Evolutionary conservation across 768 basidiomycete genomes (phyloP).

Genomic region (Amanita thiersii): DNA sequence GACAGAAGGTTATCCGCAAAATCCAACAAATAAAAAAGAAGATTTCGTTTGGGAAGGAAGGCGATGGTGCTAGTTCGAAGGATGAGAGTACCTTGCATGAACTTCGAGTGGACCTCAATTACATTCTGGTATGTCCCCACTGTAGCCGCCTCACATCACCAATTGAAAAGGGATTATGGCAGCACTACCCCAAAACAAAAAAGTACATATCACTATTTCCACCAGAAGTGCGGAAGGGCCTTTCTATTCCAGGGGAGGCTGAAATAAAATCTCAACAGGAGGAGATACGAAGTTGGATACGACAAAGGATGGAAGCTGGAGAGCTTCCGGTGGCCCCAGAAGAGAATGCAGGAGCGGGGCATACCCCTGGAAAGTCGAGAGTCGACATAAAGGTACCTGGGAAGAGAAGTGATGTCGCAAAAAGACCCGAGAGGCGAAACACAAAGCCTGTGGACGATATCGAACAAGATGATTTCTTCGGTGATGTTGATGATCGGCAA

Average conservation of each 20-base stretch:
- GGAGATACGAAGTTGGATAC: constrained; percentile 52
- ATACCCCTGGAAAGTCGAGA: constrained; percentile 2
- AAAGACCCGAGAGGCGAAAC: constrained; percentile 2
- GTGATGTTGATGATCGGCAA: constrained; percentile 24
- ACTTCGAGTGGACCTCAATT: constrained; percentile 84
- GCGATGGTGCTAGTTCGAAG: constrained; percentile 25
- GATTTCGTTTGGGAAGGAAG: constrained; percentile 22
- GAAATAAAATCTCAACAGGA: constrained; percentile 45
- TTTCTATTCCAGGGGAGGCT: constrained; percentile 16
- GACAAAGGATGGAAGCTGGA: constrained; percentile 49
- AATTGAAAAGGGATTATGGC: background rate
- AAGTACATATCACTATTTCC: constrained; percentile 93
- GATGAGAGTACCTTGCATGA: constrained; percentile 42
- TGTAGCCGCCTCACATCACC: background rate
- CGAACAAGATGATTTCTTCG: constrained; percentile 34
- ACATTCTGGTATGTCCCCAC: constrained; percentile 57
- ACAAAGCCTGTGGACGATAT: constrained; percentile 12
- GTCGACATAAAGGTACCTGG: constrained; percentile 1
- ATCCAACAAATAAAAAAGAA: constrained; percentile 60
- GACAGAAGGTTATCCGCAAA: constrained; percentile 78
- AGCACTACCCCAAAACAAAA: constrained; percentile 80
- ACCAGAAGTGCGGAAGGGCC: constrained; percentile 43
- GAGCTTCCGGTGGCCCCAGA: constrained; percentile 59
- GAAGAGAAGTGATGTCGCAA: constrained; percentile 3
- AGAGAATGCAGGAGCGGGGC: constrained; percentile 21